A percentile compares a stretch with the other conserved stretches of the same genome.
These are phyloP conservation scores for Ophiorrhiza pumila DNA, from an alignment of 257 asterid genomes.

Conservation along the genomic window DNA sequence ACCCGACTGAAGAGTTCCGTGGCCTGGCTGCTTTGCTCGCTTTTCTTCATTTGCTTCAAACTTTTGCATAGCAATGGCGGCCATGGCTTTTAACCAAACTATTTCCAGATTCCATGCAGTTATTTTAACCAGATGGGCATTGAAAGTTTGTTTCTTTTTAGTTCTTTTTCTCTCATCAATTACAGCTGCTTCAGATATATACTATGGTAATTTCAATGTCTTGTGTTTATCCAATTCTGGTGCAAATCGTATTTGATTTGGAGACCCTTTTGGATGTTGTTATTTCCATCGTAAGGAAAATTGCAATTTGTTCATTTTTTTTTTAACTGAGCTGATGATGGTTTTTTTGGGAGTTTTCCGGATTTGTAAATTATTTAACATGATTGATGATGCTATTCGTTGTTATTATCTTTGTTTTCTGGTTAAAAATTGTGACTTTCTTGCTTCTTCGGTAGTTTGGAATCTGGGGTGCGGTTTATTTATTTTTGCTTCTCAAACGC, in stretches of 20 bases:
- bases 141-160: background rate
- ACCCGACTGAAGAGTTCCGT: background rate
- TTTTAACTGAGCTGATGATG: background rate
- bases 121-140: background rate
- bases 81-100: background rate
- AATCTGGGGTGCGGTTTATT: too few relatives aligned
- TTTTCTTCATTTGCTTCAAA: background rate
- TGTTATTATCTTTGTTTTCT: background rate
- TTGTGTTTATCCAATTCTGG: background rate
- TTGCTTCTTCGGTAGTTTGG: too few relatives aligned
- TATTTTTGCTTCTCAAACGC: too few relatives aligned
- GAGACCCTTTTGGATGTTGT: background rate
- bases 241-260: background rate
- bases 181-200: background rate
- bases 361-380: background rate
- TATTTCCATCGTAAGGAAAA: background rate
- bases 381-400: background rate
- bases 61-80: slow-evolving; percentile 1
- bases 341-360: background rate
- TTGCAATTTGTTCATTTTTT: background rate
- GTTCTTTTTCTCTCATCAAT: background rate
- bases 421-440: too few relatives aligned
- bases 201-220: slow-evolving; percentile 6
- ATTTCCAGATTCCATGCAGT: slow-evolving; percentile 1
- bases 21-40: slow-evolving; percentile 5